Evolutionary conservation across 805 yeast genomes (phyloP).

Genomic region (Yarrowia osloensis): DNA sequence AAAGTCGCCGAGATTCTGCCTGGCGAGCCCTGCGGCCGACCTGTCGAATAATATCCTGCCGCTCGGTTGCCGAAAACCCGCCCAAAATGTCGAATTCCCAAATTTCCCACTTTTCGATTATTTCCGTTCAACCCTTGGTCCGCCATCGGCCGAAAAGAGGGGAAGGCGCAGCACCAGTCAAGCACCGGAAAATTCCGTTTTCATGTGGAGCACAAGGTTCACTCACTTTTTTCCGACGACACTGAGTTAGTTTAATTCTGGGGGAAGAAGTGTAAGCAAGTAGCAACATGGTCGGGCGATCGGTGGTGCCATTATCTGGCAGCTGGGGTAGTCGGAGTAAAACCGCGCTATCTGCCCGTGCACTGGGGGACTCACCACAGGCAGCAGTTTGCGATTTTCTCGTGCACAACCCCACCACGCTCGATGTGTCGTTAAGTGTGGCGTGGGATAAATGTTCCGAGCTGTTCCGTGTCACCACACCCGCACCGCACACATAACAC

Average conservation of each 20-base stretch:
- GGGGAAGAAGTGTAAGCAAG: not conserved
- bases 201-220: constrained; percentile 28
- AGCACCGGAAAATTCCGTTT: constrained; percentile 29
- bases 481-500: not conserved
- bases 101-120: not conserved
- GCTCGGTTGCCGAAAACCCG: not conserved
- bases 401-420: not conserved
- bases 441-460: constrained; percentile 20
- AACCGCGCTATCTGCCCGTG: too few relatives aligned
- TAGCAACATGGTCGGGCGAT: constrained; percentile 6
- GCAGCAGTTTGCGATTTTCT: not conserved
- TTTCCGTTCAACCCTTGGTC: constrained; percentile 15
- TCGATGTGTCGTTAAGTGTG: not conserved
- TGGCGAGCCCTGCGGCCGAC: not conserved
- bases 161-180: constrained; percentile 19
- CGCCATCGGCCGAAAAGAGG: constrained; percentile 26
- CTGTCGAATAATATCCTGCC: not conserved
- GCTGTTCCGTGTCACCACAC: constrained; percentile 5
- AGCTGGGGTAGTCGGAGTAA: not conserved
- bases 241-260: constrained; percentile 37
- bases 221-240: constrained; percentile 48
- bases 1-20: not conserved
- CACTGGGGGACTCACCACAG: too few relatives aligned
- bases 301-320: not conserved
- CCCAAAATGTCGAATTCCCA: not conserved